These are phyloP conservation scores for Intubia oerlemansii DNA, from an alignment of 2,329 filamentous ascomycete genomes.

Conservation along the genomic window DNA sequence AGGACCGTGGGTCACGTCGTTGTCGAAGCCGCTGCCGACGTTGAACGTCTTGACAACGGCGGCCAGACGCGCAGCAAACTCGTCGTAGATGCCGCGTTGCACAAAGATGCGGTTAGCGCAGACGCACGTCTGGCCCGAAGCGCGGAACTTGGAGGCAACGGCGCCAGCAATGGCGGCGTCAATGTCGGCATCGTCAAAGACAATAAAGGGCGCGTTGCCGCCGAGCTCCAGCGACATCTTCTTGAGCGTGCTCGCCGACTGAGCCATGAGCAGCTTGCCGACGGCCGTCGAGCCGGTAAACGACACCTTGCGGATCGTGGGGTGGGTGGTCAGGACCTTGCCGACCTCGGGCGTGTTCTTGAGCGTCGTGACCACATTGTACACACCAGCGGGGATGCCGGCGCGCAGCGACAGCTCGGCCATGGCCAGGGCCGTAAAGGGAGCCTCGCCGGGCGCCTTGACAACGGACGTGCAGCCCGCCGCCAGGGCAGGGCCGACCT, in stretches of 20 bases:
- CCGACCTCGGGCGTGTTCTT: slow-evolving; percentile 67
- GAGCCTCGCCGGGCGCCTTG: slow-evolving; percentile 83
- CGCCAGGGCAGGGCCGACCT: slow-evolving; percentile 55
- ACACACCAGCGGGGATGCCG: slow-evolving; percentile 73
- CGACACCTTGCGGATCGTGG: slow-evolving; percentile 68
- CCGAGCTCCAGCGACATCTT: slow-evolving; percentile 72
- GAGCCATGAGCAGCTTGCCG: slow-evolving; percentile 67
- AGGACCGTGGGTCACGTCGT: slow-evolving; percentile 56
- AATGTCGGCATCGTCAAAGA: slow-evolving; percentile 87
- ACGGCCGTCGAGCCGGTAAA: slow-evolving; percentile 68
- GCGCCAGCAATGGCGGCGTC: slow-evolving; percentile 69
- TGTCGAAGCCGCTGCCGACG: slow-evolving; percentile 52
- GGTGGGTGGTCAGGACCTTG: slow-evolving; percentile 51
- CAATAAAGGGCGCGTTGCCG: slow-evolving; percentile 88
- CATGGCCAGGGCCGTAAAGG: slow-evolving; percentile 71
- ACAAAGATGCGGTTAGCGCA: slow-evolving; percentile 71
- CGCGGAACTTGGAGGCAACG: slow-evolving; percentile 77
- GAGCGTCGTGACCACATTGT: slow-evolving; percentile 69
- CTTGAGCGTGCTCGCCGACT: slow-evolving; percentile 68
- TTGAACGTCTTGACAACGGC: slow-evolving; percentile 55
- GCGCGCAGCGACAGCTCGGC: slow-evolving; percentile 73
- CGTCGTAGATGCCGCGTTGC: slow-evolving; percentile 57
- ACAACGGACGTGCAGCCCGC: slow-evolving; percentile 90
- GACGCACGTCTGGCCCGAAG: slow-evolving; percentile 88
- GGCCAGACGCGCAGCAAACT: slow-evolving; percentile 46